Base-by-base conservation (phyloP, 2,329 filamentous ascomycete genomes). In the Trichoderma lentiforme region DNA sequence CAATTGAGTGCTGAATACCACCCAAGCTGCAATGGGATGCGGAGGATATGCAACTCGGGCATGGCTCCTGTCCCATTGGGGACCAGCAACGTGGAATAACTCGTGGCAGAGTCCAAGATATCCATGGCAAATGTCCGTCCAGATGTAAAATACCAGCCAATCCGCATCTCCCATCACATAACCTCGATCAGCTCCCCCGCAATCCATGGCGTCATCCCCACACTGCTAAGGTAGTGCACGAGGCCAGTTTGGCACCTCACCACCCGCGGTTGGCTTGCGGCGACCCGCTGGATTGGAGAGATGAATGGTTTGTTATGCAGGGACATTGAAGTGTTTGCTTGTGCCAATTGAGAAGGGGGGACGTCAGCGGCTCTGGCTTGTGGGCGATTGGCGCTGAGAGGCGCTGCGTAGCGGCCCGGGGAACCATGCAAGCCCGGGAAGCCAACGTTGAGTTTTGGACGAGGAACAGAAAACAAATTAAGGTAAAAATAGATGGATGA, bases 191-290 rank as follows among this genome's bases (percentile, higher is more conserved):
- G 77, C 77, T 77, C 75, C 78, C 77, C 78, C 78, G 78, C 78
- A 79, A 78, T 79, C 76, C 78, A 78, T 79, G 77, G 78, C 78
- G 78, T 79, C 78, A 79, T 79, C 77, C 75, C 77, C 67, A 73
- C 73, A 73, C 72, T 70, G 67, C 67, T 70, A 70, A 62, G 57
- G 57, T 70, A 70, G 67, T 70, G 67, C 67, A 70, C 67, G 21
- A 70, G 67, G 30, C 60, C 67, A 70, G 58, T 51, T 36, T 70
- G 53, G 58, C 57, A 70, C 39, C 57, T 70, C 67, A 69, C 67
- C 39, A 53, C 26, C 67, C 57, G 57, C 67, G 57, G 57, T 32
- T 60, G 65, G 53, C 65, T 68, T 66, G 63, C 28, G n/a, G 61
- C 39, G 67, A 70, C 67, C 67, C 67, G 67, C 65, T 39, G 65